A percentile compares a stretch with the other conserved stretches of the same genome.
Evolutionary conservation across 2,329 filamentous ascomycete species (phyloP).

Genomic region (Penicillium sp.): DNA sequence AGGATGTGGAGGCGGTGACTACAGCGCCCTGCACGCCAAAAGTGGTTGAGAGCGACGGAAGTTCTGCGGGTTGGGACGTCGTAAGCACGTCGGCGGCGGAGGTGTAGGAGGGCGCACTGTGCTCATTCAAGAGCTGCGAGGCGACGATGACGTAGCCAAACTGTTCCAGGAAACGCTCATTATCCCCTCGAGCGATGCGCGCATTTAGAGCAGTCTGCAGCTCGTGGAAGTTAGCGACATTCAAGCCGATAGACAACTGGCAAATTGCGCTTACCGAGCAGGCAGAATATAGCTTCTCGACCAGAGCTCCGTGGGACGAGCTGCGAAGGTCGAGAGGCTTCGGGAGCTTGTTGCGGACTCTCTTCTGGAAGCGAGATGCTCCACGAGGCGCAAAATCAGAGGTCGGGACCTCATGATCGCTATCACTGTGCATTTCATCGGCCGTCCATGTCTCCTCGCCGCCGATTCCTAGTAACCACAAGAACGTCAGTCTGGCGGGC

Average conservation of each 20-base stretch:
- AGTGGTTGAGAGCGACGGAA: slow-evolving; percentile 35
- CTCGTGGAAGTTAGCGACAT: too few species aligned
- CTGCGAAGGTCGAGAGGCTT: slow-evolving; percentile 40
- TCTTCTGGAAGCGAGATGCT: slow-evolving; percentile 44
- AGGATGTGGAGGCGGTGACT: slow-evolving; percentile 57
- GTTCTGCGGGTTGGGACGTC: slow-evolving; percentile 25
- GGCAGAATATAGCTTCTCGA: slow-evolving; percentile 41
- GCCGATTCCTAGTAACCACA: slow-evolving; percentile 38
- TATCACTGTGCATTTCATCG: slow-evolving; percentile 25
- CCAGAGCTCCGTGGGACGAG: slow-evolving; percentile 24
- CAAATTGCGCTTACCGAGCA: slow-evolving; percentile 39
- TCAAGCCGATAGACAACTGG: too few species aligned
- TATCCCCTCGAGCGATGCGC: slow-evolving; percentile 66
- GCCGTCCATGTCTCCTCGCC: slow-evolving; percentile 38
- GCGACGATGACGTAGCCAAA: slow-evolving; percentile 92
- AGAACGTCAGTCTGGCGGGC: slow-evolving; percentile 9
- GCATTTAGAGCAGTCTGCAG: slow-evolving; percentile 30
- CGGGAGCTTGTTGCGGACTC: slow-evolving; percentile 46
- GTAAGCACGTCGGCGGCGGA: slow-evolving; percentile 32
- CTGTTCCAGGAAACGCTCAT: slow-evolving; percentile 79
- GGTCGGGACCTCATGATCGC: slow-evolving; percentile 24
- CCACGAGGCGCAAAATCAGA: slow-evolving; percentile 47
- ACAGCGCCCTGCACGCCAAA: slow-evolving; percentile 61
- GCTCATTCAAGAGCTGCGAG: slow-evolving; percentile 75
- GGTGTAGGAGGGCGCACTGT: slow-evolving; percentile 37